Evolutionary conservation across 2,329 filamentous ascomycete genomes (phyloP).

Genomic region (Raffaelea ambrosiae): DNA sequence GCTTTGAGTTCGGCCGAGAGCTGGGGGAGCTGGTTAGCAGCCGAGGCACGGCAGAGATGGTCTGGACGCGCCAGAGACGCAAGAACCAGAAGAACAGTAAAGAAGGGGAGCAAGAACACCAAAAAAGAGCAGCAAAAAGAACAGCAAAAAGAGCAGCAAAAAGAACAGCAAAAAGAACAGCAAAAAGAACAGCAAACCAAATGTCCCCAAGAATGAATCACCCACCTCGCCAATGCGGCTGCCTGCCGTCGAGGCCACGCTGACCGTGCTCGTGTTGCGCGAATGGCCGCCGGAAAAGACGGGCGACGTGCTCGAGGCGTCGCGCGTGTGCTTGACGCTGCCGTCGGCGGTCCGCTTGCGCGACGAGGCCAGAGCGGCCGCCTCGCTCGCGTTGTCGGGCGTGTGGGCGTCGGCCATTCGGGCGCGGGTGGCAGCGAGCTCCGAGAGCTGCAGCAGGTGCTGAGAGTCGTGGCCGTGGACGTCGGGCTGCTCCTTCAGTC

Average conservation of each 20-base stretch:
- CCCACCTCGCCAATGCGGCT: conserved; percentile 72
- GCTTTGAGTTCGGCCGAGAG: conserved; percentile 72
- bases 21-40: conserved; percentile 34
- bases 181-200: conserved; percentile 14
- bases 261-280: conserved; percentile 62
- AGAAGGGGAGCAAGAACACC: conserved; percentile 4
- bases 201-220: too few species aligned
- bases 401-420: conserved; percentile 31
- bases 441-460: conserved; percentile 49
- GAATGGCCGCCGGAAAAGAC: conserved; percentile 48
- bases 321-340: conserved; percentile 49
- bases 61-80: too few species aligned
- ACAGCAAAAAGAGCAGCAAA: conserved; percentile 2
- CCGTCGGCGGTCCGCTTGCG: conserved; percentile 75
- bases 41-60: too few species aligned
- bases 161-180: background rate
- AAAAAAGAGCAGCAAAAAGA: background rate
- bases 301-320: conserved; percentile 36
- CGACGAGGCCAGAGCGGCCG: conserved; percentile 20
- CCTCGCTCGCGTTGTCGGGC: background rate
- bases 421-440: conserved; percentile 46
- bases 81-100: too few species aligned
- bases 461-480: conserved; percentile 47
- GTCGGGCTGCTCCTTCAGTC: conserved; percentile 15
- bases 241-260: conserved; percentile 49